phyloP scores from a whole-genome alignment of 345 rosid genomes.

The Arabis alpina region DNA sequence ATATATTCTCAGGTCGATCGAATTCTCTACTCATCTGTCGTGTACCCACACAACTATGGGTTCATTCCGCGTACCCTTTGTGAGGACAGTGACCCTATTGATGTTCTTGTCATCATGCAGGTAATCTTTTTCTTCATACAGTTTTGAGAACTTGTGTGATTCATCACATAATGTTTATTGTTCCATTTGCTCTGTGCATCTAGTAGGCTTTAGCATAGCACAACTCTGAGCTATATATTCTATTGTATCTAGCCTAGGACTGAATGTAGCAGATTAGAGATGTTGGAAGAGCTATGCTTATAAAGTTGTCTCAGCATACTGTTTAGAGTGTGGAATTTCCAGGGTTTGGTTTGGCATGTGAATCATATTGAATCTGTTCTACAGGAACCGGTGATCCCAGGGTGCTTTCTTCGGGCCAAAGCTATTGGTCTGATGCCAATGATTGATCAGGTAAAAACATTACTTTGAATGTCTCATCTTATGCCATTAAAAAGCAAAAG shows the following conservation, averaged over 20 bases:
- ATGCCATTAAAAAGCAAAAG: neutral
- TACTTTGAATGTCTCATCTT: constrained; percentile 18
- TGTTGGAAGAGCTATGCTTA: neutral
- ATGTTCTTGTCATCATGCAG: constrained; percentile 98
- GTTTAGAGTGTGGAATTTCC: neutral
- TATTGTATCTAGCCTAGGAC: constrained; percentile 22
- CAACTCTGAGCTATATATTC: constrained; percentile 11
- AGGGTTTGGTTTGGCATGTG: neutral
- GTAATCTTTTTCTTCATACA: constrained; percentile 40
- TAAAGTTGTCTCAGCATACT: too few relatives aligned
- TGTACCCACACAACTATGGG: constrained; percentile 99
- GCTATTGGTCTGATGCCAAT: constrained; percentile 99
- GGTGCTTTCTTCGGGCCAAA: constrained; percentile 95
- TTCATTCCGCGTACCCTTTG: constrained; percentile 98
- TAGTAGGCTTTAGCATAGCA: constrained; percentile 10
- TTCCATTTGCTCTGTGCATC: constrained; percentile 11
- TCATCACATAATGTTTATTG: neutral
- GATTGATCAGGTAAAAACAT: constrained; percentile 84
- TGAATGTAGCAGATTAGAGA: constrained; percentile 6
- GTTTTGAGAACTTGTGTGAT: neutral
- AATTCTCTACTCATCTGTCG: constrained; percentile 89
- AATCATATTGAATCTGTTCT: neutral
- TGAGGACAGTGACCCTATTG: constrained; percentile 96
- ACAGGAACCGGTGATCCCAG: constrained; percentile 98
- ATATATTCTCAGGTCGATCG: constrained; percentile 76